Conservation (phyloP, 495 filamentous ascomycete species). For the Penicillium bovifimosum region DNA sequence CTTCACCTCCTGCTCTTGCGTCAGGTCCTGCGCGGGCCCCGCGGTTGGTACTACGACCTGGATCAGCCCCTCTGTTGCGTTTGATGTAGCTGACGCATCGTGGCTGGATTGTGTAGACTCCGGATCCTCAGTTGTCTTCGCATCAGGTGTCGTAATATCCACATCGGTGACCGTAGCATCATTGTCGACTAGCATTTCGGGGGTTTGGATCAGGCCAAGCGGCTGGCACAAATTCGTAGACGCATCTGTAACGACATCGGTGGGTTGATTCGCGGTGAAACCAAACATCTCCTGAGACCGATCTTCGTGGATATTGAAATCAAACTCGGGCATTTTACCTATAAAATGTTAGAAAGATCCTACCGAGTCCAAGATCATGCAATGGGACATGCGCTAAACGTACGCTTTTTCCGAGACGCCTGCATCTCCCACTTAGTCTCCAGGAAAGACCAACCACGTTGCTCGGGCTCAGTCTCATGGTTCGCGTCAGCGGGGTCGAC, state of each 20-base stretch:
- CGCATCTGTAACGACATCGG: conserved; percentile 11
- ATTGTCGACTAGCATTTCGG: conserved; percentile 12
- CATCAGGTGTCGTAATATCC: conserved; percentile 2
- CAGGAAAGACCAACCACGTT: conserved; percentile 32
- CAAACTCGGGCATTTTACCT: conserved; percentile 37
- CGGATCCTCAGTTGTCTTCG: conserved; percentile 10
- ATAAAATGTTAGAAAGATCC: neutral
- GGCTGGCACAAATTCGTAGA: conserved; percentile 12
- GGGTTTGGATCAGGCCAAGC: conserved; percentile 1
- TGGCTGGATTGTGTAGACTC: conserved; percentile 5
- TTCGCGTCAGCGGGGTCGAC: conserved; percentile 18
- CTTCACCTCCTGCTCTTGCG: conserved; percentile 32
- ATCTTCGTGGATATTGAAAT: conserved; percentile 20
- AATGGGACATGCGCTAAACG: conserved; percentile 11
- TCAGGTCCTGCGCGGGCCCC: conserved; percentile 21
- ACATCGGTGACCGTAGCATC: conserved; percentile 5
- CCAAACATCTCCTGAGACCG: neutral
- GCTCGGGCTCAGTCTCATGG: conserved; percentile 1
- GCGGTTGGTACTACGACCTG: conserved; percentile 6
- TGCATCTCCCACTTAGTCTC: conserved; percentile 40
- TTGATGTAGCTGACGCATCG: neutral
- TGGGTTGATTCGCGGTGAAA: conserved; percentile 1
- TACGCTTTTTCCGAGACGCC: conserved; percentile 35
- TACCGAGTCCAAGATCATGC: neutral
- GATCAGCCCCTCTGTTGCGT: conserved; percentile 1